Base-by-base conservation (phyloP, 2,329 filamentous ascomycete species). In the Didymellaceae sp. region DNA sequence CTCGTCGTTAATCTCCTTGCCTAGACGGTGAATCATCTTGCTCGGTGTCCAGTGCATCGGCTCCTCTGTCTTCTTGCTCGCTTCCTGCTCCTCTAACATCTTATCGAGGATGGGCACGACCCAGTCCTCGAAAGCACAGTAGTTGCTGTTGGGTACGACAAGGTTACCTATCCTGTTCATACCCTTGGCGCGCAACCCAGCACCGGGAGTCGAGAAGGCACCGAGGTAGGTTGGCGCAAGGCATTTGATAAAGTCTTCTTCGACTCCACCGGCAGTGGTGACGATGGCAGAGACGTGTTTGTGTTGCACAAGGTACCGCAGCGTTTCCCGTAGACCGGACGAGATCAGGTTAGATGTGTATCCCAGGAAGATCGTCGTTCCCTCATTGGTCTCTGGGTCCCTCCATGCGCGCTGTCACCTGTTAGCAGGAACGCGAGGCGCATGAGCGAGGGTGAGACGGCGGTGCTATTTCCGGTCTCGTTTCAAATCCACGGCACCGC, bases 161-260 rank as follows among this genome's bases (percentile, higher is more conserved):
- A 99, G 82, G 67, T 99, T 97, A 42, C 94, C 94, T 65, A 99
- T 97, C 24, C 94, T 86, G 75, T 99, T 99, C 67, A 97, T 83
- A 8, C 94, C 94, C 71, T 90, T 88, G 55, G 86, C 82, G 30
- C 94, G 89, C 17, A 99, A 82, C 1, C 85, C 83, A 7, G 89
- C 87, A 11, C 94, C 94, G 1, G 82, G 77, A 0, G 90, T 86
- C 42, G 82, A 84, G 76, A 97, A 99, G 1, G 89, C 87, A 34
- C 91, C 90, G 69, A 97, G 86, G 74, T 97, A 99, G 0, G 94
- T 99, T 43, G 91, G 87, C 9, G 89, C 94, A 2, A 99, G 86
- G 66, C 94, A 99, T 78, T 99, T 99, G 82, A 99, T 99, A 50
- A 99, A 86, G 74, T 99, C 94, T 73, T 99, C 94, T 74, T 99